phyloP scores from a whole-genome alignment of 2,329 filamentous ascomycete species.

The Pseudocercospora vitis region DNA sequence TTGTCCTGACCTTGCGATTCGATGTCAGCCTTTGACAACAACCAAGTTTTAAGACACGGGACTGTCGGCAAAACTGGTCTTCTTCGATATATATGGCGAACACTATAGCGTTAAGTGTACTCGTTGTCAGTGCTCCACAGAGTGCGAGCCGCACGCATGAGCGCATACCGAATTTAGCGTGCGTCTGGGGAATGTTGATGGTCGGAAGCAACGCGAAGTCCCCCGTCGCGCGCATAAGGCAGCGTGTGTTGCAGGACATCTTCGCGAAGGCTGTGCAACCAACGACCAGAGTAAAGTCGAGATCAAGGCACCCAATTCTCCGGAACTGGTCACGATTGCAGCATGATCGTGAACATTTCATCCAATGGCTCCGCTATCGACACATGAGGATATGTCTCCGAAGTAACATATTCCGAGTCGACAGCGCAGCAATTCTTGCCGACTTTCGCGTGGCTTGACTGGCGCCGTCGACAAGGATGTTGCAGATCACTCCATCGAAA shows the following conservation, averaged over 20 bases:
- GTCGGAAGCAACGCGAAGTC: background rate
- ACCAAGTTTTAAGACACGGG: background rate
- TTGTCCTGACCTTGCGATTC: background rate
- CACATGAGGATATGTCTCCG: background rate
- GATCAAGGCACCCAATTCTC: background rate
- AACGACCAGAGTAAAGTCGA: background rate
- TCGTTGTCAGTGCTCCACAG: background rate
- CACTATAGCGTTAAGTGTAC: background rate
- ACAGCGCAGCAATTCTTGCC: conserved; percentile 5
- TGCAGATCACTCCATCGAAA: background rate
- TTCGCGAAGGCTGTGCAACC: background rate
- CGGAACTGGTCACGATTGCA: background rate
- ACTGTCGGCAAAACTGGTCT: background rate
- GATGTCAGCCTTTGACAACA: too few species aligned
- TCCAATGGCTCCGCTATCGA: background rate
- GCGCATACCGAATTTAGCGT: background rate
- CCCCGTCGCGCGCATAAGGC: too few species aligned
- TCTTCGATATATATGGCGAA: background rate
- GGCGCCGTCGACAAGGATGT: background rate
- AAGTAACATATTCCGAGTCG: background rate
- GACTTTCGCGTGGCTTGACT: background rate
- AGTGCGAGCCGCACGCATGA: too few species aligned
- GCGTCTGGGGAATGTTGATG: background rate
- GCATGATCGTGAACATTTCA: background rate
- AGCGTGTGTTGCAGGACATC: background rate